Percentiles rank a stretch among this genome's conserved stretches.
Conservation (phyloP, 2,329 filamentous ascomycete genomes). For the Neurospora crassa region DNA sequence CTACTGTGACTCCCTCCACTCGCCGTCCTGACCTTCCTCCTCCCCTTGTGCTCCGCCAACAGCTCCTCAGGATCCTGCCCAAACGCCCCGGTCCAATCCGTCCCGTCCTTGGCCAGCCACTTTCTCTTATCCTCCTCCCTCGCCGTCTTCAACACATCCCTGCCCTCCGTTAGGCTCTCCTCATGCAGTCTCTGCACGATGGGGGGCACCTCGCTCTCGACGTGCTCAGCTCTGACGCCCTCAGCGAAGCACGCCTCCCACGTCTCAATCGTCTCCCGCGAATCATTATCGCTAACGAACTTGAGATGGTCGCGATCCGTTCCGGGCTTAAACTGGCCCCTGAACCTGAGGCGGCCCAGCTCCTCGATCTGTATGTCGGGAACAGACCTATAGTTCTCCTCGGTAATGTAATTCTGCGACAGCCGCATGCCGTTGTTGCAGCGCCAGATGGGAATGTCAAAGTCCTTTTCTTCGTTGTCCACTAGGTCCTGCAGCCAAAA, state of each 20-base stretch:
- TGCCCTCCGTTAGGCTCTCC: conserved; percentile 65
- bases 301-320: conserved; percentile 77
- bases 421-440: conserved; percentile 67
- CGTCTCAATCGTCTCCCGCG: conserved; percentile 84
- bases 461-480: conserved; percentile 66
- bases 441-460: conserved; percentile 86
- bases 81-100: conserved; percentile 78
- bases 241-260: conserved; percentile 90
- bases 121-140: conserved; percentile 62
- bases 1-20: conserved; percentile 29
- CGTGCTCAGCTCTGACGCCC: conserved; percentile 65
- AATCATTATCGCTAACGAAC: conserved; percentile 80
- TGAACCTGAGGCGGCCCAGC: conserved; percentile 73
- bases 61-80: conserved; percentile 59
- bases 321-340: conserved; percentile 75
- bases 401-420: conserved; percentile 86
- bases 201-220: conserved; percentile 64
- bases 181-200: conserved; percentile 70
- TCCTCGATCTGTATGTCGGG: conserved; percentile 71
- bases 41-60: conserved; percentile 25
- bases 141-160: conserved; percentile 69
- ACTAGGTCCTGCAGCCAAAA: conserved; percentile 80
- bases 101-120: conserved; percentile 72
- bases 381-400: conserved; percentile 58
- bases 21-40: conserved; percentile 27